Evolutionary conservation across 257 asterid species (phyloP).

Genomic region (Solanum dulcamara): DNA sequence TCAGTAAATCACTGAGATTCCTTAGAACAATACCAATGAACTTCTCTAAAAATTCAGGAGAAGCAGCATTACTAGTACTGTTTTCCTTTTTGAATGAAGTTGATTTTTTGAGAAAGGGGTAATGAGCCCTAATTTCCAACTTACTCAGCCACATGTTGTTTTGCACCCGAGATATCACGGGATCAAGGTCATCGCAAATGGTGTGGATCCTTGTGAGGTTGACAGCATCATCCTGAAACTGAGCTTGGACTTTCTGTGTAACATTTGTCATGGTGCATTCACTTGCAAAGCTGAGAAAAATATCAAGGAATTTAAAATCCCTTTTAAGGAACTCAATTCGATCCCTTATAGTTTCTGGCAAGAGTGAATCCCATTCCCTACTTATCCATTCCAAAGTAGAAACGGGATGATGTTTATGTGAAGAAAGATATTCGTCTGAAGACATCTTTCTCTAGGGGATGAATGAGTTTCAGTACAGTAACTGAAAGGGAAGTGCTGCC

Average conservation of each 20-base stretch:
- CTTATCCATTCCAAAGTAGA: background rate
- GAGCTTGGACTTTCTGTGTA: background rate
- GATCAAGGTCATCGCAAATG: background rate
- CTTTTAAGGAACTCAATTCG: background rate
- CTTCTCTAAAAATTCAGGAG: background rate
- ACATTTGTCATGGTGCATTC: background rate
- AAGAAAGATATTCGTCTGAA: background rate
- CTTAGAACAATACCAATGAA: background rate
- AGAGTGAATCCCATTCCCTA: background rate
- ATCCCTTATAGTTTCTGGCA: background rate
- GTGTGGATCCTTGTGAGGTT: background rate
- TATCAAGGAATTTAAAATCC: too few relatives aligned
- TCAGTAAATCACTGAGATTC: background rate
- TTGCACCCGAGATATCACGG: background rate
- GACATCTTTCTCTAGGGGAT: background rate
- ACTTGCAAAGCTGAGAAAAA: background rate
- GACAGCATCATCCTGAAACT: background rate
- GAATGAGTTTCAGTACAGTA: background rate
- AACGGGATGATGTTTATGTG: background rate
- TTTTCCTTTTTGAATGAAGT: background rate
- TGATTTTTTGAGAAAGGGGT: background rate
- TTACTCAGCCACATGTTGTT: background rate
- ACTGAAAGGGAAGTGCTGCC: background rate
- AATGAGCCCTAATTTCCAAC: background rate
- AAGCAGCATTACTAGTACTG: background rate